Conservation (phyloP, 2,329 filamentous ascomycete species). For the Cytospora mali region DNA sequence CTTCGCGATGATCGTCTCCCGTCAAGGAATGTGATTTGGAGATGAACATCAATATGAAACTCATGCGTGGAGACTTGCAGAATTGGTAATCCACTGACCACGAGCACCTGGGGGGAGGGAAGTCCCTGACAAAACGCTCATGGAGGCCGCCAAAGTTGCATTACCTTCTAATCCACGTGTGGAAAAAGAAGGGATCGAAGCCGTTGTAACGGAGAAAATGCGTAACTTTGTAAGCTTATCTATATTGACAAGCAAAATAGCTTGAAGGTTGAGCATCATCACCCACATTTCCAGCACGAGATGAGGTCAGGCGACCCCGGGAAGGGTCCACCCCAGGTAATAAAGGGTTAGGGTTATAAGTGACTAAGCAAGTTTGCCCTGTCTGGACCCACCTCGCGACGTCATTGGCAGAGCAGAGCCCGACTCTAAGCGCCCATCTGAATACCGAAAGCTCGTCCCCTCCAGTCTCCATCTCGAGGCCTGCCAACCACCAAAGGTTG, state of each 20-base stretch:
- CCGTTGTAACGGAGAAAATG: neutral
- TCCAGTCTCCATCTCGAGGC: neutral
- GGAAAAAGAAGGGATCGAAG: neutral
- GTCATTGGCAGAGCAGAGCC: neutral
- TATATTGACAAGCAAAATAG: constrained; percentile 5
- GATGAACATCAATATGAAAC: constrained; percentile 17
- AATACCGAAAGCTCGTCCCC: neutral
- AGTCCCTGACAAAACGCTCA: neutral
- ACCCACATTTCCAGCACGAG: constrained; percentile 3
- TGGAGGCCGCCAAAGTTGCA: neutral
- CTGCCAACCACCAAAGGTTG: neutral
- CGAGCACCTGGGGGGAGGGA: constrained; percentile 6
- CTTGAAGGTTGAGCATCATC: too few relatives aligned
- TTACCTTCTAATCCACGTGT: neutral
- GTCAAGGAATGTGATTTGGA: neutral
- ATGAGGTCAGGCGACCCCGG: neutral
- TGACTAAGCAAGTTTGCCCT: neutral
- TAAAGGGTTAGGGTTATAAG: constrained; percentile 6
- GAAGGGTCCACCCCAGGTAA: too few relatives aligned
- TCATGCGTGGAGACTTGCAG: constrained; percentile 6
- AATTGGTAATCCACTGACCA: neutral
- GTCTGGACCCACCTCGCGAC: neutral
- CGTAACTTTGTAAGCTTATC: constrained; percentile 10
- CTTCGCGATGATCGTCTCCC: constrained; percentile 1
- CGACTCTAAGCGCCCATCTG: neutral